Base-by-base conservation (phyloP, 768 basidiomycete species). In the Suillus hirtellus region DNA sequence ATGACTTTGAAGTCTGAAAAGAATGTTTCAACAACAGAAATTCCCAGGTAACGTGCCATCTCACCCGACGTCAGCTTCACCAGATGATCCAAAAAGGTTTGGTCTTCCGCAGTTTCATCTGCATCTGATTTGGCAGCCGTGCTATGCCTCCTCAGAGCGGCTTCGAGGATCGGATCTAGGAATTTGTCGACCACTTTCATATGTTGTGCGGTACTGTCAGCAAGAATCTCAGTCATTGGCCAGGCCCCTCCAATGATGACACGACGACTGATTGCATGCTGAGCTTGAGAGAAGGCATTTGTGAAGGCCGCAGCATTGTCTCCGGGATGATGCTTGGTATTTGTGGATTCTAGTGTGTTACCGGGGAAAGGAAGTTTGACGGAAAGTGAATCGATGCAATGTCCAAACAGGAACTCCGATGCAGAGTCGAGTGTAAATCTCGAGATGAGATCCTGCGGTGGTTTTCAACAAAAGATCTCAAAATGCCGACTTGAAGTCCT, bases 351-450 rank as follows among this genome's bases (percentile, higher is more conserved):
- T 1, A 72, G 56, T 42, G 63, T 27, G 15, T 73, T 70, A 60
- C 74, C 67, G 6, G 83, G 80, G 64, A 77, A 79, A 1, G 79
- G 79, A 2, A 84, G 71, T 3, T 65, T 66, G 1, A 67, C 72
- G 12, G 68, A 63, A 17, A 85, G 73, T 40, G 77, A 77, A 67
- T 81, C 55, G 1, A 84, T 75, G 35, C 78, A 76, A 38, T 72
- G 67, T 7, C 81, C 83, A 62, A 84, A 84, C 46, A 86, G 71
- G 65, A 84, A 86, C 60, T 83, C 81, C 5, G 84, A 79, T 0
- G 86, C 84, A 5, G 83, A 76, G 69, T 85, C 83, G 38, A 85
- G 76, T 0, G 83, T 81, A 64, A 84, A 82, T 46, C 82, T 78
- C 1, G 76, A 76, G 24, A 84, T 68, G 11, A 79, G 64, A 62